A percentile compares a stretch with the other conserved stretches of the same genome.
phyloP scores from a whole-genome alignment of 345 rosid species.

The thale cress (Arabidopsis thaliana) region TAIR10.1 NC_003070.9:22098001-22098500 shows the following conservation, averaged over 20 bases:
- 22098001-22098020: conserved; percentile 32
- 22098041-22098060: conserved; percentile 5
- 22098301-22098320: no score
- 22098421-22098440: background rate
- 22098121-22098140: background rate
- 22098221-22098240: background rate
- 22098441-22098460: background rate
- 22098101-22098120: background rate
- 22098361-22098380: background rate
- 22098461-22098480: background rate
- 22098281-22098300: no score
- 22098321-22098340: background rate
- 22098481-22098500: conserved; percentile 4
- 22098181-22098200: background rate
- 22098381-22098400: background rate
- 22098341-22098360: background rate
- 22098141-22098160: background rate
- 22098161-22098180: conserved; percentile 5
- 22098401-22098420: background rate
- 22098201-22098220: background rate
- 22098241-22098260: no score
- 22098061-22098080: background rate
- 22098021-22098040: conserved; percentile 29
- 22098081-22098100: background rate
- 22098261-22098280: no score